phyloP scores from a whole-genome alignment of 192 early-diverging fungal species.

The Backusella luteola region DNA sequence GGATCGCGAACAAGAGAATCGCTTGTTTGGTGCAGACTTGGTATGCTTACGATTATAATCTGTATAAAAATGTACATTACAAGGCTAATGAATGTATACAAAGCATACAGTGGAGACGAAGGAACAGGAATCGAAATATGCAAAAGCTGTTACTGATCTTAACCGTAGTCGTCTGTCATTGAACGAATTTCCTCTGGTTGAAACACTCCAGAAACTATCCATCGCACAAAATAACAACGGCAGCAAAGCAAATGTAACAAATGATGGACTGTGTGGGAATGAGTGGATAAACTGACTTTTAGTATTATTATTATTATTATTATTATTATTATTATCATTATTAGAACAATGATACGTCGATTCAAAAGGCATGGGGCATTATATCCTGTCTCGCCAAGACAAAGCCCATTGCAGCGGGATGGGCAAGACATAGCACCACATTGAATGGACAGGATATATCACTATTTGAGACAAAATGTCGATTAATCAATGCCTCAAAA shows the following conservation, averaged over 20 bases:
- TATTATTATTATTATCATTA: not conserved
- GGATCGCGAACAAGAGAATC: constrained; percentile 9
- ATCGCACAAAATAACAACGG: not conserved
- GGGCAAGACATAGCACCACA: not conserved
- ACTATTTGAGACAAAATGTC: not conserved
- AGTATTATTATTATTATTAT: not conserved
- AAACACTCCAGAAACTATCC: not conserved
- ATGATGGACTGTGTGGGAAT: too few relatives aligned
- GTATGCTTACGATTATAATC: not conserved
- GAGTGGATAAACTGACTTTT: not conserved
- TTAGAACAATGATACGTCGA: not conserved
- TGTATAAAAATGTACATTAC: not conserved
- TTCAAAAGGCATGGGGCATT: constrained; percentile 5
- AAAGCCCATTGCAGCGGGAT: not conserved
- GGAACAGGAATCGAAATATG: not conserved
- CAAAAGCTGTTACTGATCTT: not conserved
- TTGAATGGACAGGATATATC: not conserved
- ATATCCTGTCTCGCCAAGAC: not conserved
- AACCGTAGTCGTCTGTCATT: not conserved
- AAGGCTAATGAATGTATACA: too few relatives aligned
- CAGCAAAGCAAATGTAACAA: not conserved
- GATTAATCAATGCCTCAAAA: constrained; percentile 13
- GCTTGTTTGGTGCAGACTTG: constrained; percentile 1
- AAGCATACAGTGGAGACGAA: constrained; percentile 1
- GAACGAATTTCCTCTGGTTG: not conserved